Evolutionary conservation across 2,329 filamentous ascomycete genomes (phyloP).

Genomic region (Hansfordia pulvinata): DNA sequence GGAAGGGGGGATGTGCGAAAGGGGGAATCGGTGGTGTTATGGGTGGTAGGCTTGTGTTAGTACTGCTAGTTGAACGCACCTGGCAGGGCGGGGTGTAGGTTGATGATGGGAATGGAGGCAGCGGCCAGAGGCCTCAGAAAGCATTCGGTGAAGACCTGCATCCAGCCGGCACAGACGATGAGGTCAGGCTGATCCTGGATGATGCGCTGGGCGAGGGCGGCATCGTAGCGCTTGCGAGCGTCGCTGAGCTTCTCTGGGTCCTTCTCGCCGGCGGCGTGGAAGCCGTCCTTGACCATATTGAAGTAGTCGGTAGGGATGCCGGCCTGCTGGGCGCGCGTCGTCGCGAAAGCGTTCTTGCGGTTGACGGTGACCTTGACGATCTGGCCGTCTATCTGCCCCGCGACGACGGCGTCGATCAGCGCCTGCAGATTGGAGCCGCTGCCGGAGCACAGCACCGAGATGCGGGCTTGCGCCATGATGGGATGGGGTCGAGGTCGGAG

Average conservation of each 20-base stretch:
- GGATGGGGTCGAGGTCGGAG: too few species aligned
- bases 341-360: slow-evolving; percentile 31
- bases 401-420: slow-evolving; percentile 36
- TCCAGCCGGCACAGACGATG: slow-evolving; percentile 75
- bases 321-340: slow-evolving; percentile 28
- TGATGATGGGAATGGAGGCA: slow-evolving; percentile 58
- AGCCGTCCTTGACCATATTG: slow-evolving; percentile 65
- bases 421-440: slow-evolving; percentile 64
- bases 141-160: slow-evolving; percentile 62
- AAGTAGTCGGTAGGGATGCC: slow-evolving; percentile 66
- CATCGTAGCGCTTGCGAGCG: slow-evolving; percentile 59
- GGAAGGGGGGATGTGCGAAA: too few species aligned
- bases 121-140: slow-evolving; percentile 57
- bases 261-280: slow-evolving; percentile 40
- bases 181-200: slow-evolving; percentile 54
- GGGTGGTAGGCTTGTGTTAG: too few species aligned
- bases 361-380: slow-evolving; percentile 35
- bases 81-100: slow-evolving; percentile 61
- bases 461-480: too few species aligned
- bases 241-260: slow-evolving; percentile 38
- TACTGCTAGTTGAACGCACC: slow-evolving; percentile 11
- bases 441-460: slow-evolving; percentile 52
- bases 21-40: too few species aligned
- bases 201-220: slow-evolving; percentile 56
- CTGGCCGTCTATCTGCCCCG: slow-evolving; percentile 23